Percentiles rank a stretch among this genome's conserved stretches.
Evolutionary conservation across 805 yeast genomes (phyloP).

Genomic region (Crinitomyces ghanaensis): DNA sequence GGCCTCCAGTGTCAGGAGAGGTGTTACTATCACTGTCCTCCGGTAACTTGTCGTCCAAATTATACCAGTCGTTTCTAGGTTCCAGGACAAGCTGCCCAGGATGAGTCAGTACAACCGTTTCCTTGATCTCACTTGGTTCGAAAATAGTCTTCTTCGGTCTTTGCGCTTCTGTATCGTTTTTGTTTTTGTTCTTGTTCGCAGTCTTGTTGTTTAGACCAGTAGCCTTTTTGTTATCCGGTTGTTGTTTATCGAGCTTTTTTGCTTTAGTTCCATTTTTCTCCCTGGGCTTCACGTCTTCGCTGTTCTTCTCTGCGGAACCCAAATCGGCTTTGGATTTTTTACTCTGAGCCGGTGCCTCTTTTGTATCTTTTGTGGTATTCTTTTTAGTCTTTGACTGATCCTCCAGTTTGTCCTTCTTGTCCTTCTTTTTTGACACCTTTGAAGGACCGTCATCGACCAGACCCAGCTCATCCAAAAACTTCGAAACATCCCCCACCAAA

Average conservation of each 20-base stretch:
- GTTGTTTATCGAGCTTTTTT: neutral
- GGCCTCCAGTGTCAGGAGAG: conserved; percentile 23
- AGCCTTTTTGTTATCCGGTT: neutral
- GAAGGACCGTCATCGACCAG: conserved; percentile 30
- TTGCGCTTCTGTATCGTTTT: conserved; percentile 9
- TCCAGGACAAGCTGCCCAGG: conserved; percentile 35
- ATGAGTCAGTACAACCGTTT: conserved; percentile 2
- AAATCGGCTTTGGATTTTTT: neutral
- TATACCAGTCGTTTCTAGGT: conserved; percentile 67
- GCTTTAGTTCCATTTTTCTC: neutral
- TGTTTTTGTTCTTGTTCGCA: conserved; percentile 9
- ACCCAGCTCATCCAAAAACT: conserved; percentile 60
- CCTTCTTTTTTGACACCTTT: conserved; percentile 19
- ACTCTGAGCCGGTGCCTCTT: neutral
- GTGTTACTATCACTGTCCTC: conserved; percentile 10
- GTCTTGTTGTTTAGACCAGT: conserved; percentile 1
- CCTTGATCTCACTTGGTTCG: conserved; percentile 6
- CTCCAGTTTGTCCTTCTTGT: conserved; percentile 16
- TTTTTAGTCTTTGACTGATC: conserved; percentile 15
- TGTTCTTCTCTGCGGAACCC: neutral
- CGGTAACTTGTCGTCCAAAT: conserved; percentile 34
- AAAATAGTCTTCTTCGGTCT: neutral
- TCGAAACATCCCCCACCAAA: conserved; percentile 43
- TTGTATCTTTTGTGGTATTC: conserved; percentile 18
- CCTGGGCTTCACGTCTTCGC: neutral